Evolutionary conservation across 2,329 filamentous ascomycete species (phyloP), one percentile per base, ranked within the genome.

Genomic region (Elsinoe fawcettii): DNA sequence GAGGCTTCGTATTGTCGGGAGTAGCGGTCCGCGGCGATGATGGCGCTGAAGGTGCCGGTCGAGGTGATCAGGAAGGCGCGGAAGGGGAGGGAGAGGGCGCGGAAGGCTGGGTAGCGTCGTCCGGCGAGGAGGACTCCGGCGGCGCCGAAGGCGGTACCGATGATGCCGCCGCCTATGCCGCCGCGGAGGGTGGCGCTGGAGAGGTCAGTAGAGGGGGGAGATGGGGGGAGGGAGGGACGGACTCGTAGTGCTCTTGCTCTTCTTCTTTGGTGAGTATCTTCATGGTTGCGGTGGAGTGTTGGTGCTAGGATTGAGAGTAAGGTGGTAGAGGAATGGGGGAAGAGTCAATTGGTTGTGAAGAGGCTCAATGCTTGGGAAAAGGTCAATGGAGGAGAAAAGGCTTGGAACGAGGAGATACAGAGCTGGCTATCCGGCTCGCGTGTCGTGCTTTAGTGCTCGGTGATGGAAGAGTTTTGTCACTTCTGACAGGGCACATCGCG

Each of bases 221-320:
- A 14, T 11, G 25, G 22, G 54, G 22, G 56, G 59, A 56, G 47
- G 57, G 58, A 56, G 25, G 3, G 16, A 63, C 74, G 53, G 74
- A 84, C 81, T 78, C 75, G 81, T 95, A 96, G 80, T 96, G 91
- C 56, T 82, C 88, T 60, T 79, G 72, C 75, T 96, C 91, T 76
- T 96, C 89, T 82, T 96, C 90, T 71, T 92, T 90, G 66, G 88
- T 95, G 70, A 97, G 81, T 69, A 97, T 79, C 86, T 96, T 97
- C 93, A 97, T 99, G 62, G 51, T 66, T 8, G 20, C 8, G 11
- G 20, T 12, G 57, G 22, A 18, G 53, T 79, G 73, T 30, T 14
- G 34, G 54, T 37, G 34, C 27, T 30, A 30, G 5, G 27, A 30
- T 5, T n/a, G 23, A 22, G 36, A 22, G 18, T 25, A 7, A 30